Percentiles rank a stretch among this genome's conserved stretches.
Conservation (phyloP, 306 rosid species). For the Quercus engelmannii region DNA sequence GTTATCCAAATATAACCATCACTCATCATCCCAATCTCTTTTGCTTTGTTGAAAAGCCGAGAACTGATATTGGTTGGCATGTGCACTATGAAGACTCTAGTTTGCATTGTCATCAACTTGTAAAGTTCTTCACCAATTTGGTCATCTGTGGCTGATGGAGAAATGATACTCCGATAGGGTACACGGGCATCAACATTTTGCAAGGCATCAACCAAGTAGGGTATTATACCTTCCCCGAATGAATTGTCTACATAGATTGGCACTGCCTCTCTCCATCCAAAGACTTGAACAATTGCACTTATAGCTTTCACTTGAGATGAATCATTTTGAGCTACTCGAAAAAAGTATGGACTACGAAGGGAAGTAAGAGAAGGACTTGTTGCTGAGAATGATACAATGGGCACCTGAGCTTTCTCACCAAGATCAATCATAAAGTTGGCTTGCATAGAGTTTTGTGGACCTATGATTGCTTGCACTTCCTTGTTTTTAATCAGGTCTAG, state of each 20-base stretch:
- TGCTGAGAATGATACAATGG: constrained; percentile 54
- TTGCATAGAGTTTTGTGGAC: constrained; percentile 47
- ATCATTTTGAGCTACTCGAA: constrained; percentile 40
- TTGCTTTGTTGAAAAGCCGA: constrained; percentile 37
- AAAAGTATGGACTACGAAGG: constrained; percentile 38
- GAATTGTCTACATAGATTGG: constrained; percentile 43
- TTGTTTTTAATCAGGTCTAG: constrained; percentile 24
- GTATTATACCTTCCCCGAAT: constrained; percentile 43
- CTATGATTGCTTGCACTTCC: constrained; percentile 36
- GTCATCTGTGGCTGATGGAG: constrained; percentile 28
- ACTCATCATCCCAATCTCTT: constrained; percentile 48
- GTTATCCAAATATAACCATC: constrained; percentile 56
- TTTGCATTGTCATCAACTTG: constrained; percentile 40
- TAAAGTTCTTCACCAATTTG: constrained; percentile 35
- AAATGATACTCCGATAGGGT: constrained; percentile 36
- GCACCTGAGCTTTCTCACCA: constrained; percentile 44
- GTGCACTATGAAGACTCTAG: constrained; percentile 58
- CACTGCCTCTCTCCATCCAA: constrained; percentile 46
- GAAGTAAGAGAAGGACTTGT: constrained; percentile 46
- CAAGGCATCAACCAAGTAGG: constrained; percentile 37
- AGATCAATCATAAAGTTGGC: constrained; percentile 47
- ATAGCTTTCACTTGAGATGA: constrained; percentile 43
- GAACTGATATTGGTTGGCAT: constrained; percentile 28
- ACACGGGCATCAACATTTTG: constrained; percentile 25
- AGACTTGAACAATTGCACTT: constrained; percentile 29